Evolutionary conservation across 305 asterid genomes (phyloP).

Genomic region (Ilex paraguariensis): DNA sequence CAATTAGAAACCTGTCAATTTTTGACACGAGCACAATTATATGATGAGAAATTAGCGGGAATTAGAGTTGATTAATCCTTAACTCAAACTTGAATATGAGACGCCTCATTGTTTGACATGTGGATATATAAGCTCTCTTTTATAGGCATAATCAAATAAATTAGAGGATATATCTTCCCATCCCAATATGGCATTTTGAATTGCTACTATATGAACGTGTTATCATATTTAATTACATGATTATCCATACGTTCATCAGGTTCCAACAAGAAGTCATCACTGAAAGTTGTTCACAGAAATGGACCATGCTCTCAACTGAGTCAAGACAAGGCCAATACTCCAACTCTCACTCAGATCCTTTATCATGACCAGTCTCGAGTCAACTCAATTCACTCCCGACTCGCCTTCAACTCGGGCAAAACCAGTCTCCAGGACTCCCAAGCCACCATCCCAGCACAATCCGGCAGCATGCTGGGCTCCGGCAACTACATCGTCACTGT

Average conservation of each 20-base stretch:
- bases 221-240: neutral
- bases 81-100: no score
- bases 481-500: slow-evolving; percentile 50
- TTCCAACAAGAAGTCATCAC: slow-evolving; percentile 35
- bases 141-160: no score
- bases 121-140: no score
- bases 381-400: slow-evolving; percentile 41
- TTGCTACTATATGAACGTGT: neutral
- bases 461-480: slow-evolving; percentile 34
- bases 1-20: no score
- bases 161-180: neutral
- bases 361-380: slow-evolving; percentile 49
- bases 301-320: slow-evolving; percentile 46
- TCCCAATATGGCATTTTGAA: neutral
- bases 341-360: slow-evolving; percentile 35
- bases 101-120: no score
- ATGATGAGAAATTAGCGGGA: no score
- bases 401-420: slow-evolving; percentile 11
- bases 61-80: no score
- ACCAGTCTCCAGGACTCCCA: slow-evolving; percentile 24
- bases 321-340: slow-evolving; percentile 20
- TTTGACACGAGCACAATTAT: no score
- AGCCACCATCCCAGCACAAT: slow-evolving; percentile 37
- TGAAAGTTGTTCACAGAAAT: slow-evolving; percentile 45
- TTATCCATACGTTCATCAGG: slow-evolving; percentile 20